Base-by-base conservation (phyloP, 1,139 yeast genomes). In the Trichomonascaceae sp. region DNA sequence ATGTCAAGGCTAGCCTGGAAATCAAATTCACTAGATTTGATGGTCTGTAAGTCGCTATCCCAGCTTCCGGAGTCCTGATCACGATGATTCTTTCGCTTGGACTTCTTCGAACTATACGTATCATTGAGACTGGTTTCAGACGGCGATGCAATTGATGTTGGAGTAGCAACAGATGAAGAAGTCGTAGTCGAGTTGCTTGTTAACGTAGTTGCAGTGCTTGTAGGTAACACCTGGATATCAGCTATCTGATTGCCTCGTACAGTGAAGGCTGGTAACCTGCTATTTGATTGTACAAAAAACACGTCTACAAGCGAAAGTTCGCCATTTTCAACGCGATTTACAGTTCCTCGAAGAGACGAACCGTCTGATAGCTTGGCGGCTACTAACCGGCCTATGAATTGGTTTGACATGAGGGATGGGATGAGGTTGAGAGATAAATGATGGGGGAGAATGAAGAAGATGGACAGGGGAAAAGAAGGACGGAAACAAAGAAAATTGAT, bases 1-100 rank as follows among this genome's bases (percentile, higher is more conserved):
- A 84, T 81, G 30, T 86, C 85, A 60, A 90, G 76, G 65, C 87
- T 88, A 10, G 90, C 85, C 56, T 82, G 88, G 69, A 91, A 91
- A 68, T 91, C 97, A 71, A 91, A 91, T 59, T 90, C 97, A 7
- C 64, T 61, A 54, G 64, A 62, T 43, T 63, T 61, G 49, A 66
- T 61, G 20, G 77, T 82, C 43, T 80, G 70, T 58, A 82, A 77
- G 51, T 76, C 79, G 32, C 75, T 78, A 49, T 77, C 79, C 87
- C 86, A 83, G 49, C 77, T 79, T 39, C 55, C 58, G 7, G 54
- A 47, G 30, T 53, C 49, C 32, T 45, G 53, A 22, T 32, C 27
- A 9, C 50, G 46, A 51, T 44, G 43, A 41, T 39, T n/a, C 39
- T 52, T 30, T 19, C 44, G 27, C 47, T 19, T 38, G 24, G 24